phyloP scores from a whole-genome alignment of 441 rosid genomes.

The Gossypium aridum region DNA sequence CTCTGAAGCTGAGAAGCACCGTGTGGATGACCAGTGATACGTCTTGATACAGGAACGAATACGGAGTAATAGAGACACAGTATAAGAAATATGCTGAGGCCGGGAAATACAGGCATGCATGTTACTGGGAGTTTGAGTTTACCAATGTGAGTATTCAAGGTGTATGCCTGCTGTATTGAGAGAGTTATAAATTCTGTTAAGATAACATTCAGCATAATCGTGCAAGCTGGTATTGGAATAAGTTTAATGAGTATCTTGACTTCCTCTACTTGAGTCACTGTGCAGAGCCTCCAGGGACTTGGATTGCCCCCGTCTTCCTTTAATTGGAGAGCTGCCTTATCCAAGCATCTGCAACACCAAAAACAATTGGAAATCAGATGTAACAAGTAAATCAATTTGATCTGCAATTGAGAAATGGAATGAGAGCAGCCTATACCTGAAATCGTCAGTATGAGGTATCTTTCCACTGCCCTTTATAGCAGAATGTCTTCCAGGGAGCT shows the following conservation, averaged over 20 bases:
- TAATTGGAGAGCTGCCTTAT: conserved; percentile 82
- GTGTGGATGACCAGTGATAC: conserved; percentile 77
- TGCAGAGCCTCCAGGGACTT: conserved; percentile 86
- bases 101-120: conserved; percentile 91
- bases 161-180: conserved; percentile 86
- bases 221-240: conserved; percentile 76
- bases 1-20: conserved; percentile 97
- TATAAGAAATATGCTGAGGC: conserved; percentile 73
- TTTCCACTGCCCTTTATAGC: conserved; percentile 81
- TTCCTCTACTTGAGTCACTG: conserved; percentile 95
- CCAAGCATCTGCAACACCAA: conserved; percentile 55
- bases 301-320: conserved; percentile 71
- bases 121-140: conserved; percentile 78
- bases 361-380: not conserved
- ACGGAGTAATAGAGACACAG: conserved; percentile 66
- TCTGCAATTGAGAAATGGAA: not conserved
- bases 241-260: conserved; percentile 76
- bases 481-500: conserved; percentile 69
- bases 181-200: conserved; percentile 84
- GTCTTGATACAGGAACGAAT: conserved; percentile 66
- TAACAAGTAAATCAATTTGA: not conserved
- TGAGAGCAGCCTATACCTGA: conserved; percentile 38
- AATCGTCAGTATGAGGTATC: conserved; percentile 62
- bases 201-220: conserved; percentile 54
- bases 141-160: conserved; percentile 70